These are phyloP conservation scores for Colletotrichum musae DNA, from an alignment of 2,329 filamentous ascomycete genomes.

Conservation along the genomic window DNA sequence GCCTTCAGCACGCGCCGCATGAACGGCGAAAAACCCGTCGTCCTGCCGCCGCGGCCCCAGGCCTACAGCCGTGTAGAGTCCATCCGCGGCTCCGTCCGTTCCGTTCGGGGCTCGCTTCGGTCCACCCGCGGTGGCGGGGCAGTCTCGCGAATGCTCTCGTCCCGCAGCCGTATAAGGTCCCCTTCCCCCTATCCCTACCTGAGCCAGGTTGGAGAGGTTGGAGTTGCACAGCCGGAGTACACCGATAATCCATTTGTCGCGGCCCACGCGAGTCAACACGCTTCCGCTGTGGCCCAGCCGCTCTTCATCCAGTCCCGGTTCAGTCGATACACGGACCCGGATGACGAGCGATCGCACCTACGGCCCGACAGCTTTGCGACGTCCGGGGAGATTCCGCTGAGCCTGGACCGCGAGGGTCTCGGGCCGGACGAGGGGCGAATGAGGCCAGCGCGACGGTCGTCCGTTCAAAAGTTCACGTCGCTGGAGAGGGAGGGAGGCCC, in stretches of 20 bases:
- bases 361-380: slow-evolving; percentile 31
- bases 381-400: slow-evolving; percentile 33
- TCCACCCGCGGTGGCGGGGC: slow-evolving; percentile 16
- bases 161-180: background rate
- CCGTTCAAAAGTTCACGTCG: slow-evolving; percentile 29
- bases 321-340: slow-evolving; percentile 32
- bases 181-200: slow-evolving; percentile 22
- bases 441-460: slow-evolving; percentile 5
- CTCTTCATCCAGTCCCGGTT: slow-evolving; percentile 34
- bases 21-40: slow-evolving; percentile 19
- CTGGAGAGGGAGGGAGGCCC: slow-evolving; percentile 21
- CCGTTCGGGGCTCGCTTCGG: slow-evolving; percentile 28
- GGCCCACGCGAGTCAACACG: slow-evolving; percentile 14
- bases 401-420: slow-evolving; percentile 26
- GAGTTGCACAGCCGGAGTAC: slow-evolving; percentile 17
- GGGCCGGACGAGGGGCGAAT: slow-evolving; percentile 8
- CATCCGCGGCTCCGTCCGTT: slow-evolving; percentile 29
- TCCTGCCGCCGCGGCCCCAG: slow-evolving; percentile 23
- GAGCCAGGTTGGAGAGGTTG: slow-evolving; percentile 17
- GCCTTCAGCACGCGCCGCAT: slow-evolving; percentile 35
- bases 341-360: slow-evolving; percentile 11
- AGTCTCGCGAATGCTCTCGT: slow-evolving; percentile 29
- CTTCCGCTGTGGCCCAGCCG: slow-evolving; percentile 16
- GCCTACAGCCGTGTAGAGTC: slow-evolving; percentile 32
- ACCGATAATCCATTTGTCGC: slow-evolving; percentile 12